Conservation (phyloP, 768 basidiomycete species). For the Calocera cornea region DNA sequence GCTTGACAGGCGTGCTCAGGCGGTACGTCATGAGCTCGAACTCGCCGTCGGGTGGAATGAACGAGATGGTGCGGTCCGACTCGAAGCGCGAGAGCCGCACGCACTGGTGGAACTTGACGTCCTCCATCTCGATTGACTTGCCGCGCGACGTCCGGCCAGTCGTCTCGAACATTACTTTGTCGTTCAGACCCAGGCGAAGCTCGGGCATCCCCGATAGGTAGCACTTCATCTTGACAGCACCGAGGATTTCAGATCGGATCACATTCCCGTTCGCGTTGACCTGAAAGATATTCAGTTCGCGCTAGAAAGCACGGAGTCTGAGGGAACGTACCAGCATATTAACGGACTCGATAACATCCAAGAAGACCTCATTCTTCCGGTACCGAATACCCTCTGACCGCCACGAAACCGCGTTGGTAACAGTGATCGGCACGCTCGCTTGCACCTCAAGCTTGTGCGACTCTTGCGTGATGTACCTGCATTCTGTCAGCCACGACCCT, state of each 20-base stretch:
- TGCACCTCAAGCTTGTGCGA: slow-evolving; percentile 93
- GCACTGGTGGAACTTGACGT: slow-evolving; percentile 99
- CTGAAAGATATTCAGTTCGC: slow-evolving; percentile 27
- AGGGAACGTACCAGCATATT: slow-evolving; percentile 68
- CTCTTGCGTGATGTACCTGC: slow-evolving; percentile 93
- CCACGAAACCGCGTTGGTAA: slow-evolving; percentile 98
- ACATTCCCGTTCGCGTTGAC: slow-evolving; percentile 96
- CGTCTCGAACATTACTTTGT: slow-evolving; percentile 99
- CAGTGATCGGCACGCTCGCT: slow-evolving; percentile 85
- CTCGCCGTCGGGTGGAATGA: slow-evolving; percentile 97
- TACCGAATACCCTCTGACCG: slow-evolving; percentile 93
- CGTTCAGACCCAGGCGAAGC: slow-evolving; percentile 84
- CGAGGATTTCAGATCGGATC: slow-evolving; percentile 90
- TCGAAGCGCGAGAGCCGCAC: slow-evolving; percentile 94
- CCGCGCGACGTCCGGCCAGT: slow-evolving; percentile 89
- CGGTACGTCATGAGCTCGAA: slow-evolving; percentile 98
- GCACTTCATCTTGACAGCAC: slow-evolving; percentile 99
- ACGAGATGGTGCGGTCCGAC: slow-evolving; percentile 96
- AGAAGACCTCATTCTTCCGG: slow-evolving; percentile 97
- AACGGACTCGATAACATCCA: slow-evolving; percentile 96
- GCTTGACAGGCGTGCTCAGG: slow-evolving; percentile 79
- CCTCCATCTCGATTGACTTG: slow-evolving; percentile 99
- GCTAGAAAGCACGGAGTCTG: background rate
- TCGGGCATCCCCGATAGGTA: slow-evolving; percentile 99
- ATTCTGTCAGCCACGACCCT: background rate